Conservation (phyloP, 2,329 filamentous ascomycete genomes). For the Botryosphaeria dothidea region DNA sequence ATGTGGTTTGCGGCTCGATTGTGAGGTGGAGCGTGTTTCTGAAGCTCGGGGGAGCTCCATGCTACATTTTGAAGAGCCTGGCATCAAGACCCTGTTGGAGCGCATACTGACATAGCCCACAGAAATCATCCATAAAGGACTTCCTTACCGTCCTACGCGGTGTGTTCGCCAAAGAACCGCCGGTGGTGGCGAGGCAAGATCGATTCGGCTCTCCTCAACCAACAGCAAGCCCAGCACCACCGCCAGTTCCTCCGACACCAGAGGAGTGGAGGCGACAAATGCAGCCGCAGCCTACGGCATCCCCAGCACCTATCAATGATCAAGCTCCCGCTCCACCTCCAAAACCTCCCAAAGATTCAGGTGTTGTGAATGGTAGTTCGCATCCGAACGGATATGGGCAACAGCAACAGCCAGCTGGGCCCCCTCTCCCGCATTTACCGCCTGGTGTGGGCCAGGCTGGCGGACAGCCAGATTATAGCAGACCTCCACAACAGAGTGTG, state of each 20-base stretch:
- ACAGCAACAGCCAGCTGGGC: constrained; percentile 25
- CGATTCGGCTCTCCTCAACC: constrained; percentile 29
- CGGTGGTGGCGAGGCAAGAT: constrained; percentile 70
- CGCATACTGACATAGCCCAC: constrained; percentile 7
- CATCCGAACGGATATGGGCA: constrained; percentile 24
- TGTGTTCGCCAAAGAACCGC: constrained; percentile 92
- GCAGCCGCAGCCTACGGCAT: constrained; percentile 32
- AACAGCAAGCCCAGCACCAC: constrained; percentile 42
- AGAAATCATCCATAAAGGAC: constrained; percentile 82
- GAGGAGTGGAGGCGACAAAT: constrained; percentile 51
- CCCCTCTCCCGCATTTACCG: constrained; percentile 34
- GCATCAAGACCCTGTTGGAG: neutral
- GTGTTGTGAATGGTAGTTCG: neutral
- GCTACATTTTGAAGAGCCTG: neutral
- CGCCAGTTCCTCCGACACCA: constrained; percentile 72
- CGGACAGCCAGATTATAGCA: constrained; percentile 22
- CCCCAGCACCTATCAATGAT: constrained; percentile 32
- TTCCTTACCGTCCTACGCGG: constrained; percentile 81
- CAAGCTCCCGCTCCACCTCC: constrained; percentile 42
- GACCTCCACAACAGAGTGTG: constrained; percentile 24
- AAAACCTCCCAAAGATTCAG: constrained; percentile 45
- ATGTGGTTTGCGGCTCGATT: too few species aligned
- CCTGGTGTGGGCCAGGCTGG: constrained; percentile 21
- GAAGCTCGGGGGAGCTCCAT: neutral
- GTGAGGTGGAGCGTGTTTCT: neutral